Evolutionary conservation across 129 eudicot genomes (phyloP).

Genomic region (Escallonia rubra): DNA sequence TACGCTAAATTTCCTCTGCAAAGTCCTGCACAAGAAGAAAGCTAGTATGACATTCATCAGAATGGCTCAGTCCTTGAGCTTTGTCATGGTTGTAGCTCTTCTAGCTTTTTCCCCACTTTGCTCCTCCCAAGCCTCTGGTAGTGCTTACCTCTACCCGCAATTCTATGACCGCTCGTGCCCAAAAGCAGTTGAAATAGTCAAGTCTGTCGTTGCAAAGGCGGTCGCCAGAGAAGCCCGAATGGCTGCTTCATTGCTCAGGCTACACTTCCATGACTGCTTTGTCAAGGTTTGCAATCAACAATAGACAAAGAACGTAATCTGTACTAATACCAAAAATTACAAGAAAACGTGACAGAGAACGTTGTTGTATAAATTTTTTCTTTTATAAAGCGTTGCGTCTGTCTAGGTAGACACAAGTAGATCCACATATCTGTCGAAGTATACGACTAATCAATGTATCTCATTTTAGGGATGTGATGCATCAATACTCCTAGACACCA

Average conservation of each 20-base stretch:
- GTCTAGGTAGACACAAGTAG: no score
- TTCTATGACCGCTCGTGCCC: constrained; percentile 85
- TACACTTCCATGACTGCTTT: constrained; percentile 93
- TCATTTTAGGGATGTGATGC: constrained; percentile 81
- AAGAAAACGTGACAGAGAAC: no score
- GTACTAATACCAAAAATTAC: neutral
- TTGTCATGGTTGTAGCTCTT: constrained; percentile 23
- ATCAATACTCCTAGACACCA: constrained; percentile 70
- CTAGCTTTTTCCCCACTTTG: constrained; percentile 48
- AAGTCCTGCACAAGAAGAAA: neutral
- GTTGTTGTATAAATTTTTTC: neutral
- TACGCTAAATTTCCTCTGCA: neutral
- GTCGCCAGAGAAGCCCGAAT: constrained; percentile 80
- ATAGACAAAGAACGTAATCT: no score
- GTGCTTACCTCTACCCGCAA: constrained; percentile 71
- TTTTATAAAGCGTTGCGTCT: neutral
- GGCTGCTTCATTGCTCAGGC: constrained; percentile 91
- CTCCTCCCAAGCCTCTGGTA: constrained; percentile 25
- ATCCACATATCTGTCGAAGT: no score
- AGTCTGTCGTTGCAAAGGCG: constrained; percentile 77
- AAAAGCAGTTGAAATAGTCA: constrained; percentile 45
- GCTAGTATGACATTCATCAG: no score
- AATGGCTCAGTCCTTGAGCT: constrained; percentile 45
- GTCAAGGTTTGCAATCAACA: constrained; percentile 51
- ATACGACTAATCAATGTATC: no score